These are phyloP conservation scores for Mrakia frigida DNA, from an alignment of 768 basidiomycete genomes.

Conservation along the genomic window DNA sequence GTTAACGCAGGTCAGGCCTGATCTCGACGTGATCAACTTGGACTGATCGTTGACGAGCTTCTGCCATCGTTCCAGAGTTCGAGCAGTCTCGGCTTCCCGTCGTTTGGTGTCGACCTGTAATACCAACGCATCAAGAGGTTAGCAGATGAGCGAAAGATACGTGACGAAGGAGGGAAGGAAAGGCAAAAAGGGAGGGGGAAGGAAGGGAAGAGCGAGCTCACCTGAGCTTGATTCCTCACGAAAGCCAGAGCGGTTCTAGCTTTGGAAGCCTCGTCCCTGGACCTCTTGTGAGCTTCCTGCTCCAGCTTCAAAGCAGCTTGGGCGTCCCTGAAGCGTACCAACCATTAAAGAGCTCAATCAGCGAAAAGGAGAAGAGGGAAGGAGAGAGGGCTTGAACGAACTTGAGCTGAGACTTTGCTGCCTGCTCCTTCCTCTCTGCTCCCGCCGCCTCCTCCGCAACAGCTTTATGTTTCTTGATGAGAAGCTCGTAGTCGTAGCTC, in stretches of 20 bases:
- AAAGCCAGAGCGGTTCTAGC: conserved; percentile 34
- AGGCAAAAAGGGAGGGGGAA: too few species aligned
- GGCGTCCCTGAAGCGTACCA: not conserved
- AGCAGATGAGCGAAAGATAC: not conserved
- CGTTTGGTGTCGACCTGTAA: conserved; percentile 68
- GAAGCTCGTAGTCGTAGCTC: conserved; percentile 73
- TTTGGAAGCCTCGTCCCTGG: conserved; percentile 34
- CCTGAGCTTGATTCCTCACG: conserved; percentile 36
- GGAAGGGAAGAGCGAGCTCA: conserved; percentile 7
- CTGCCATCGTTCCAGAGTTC: conserved; percentile 66
- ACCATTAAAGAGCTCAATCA: not conserved
- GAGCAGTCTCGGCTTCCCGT: conserved; percentile 72
- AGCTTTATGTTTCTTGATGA: conserved; percentile 59
- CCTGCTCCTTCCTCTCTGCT: conserved; percentile 71
- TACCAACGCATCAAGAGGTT: too few species aligned
- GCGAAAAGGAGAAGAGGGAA: too few species aligned
- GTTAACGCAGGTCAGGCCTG: conserved; percentile 52
- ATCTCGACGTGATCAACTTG: conserved; percentile 52
- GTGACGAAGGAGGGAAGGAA: too few species aligned
- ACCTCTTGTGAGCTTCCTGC: conserved; percentile 32
- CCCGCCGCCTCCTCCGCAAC: conserved; percentile 60
- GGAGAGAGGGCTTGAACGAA: conserved; percentile 47
- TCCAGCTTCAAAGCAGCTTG: conserved; percentile 34
- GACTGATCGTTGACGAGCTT: conserved; percentile 65
- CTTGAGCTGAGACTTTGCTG: conserved; percentile 67